A percentile compares a stretch with the other conserved stretches of the same genome.
phyloP scores from a whole-genome alignment of 2,329 filamentous ascomycete species.

The Paraconiothyrium sp. region DNA sequence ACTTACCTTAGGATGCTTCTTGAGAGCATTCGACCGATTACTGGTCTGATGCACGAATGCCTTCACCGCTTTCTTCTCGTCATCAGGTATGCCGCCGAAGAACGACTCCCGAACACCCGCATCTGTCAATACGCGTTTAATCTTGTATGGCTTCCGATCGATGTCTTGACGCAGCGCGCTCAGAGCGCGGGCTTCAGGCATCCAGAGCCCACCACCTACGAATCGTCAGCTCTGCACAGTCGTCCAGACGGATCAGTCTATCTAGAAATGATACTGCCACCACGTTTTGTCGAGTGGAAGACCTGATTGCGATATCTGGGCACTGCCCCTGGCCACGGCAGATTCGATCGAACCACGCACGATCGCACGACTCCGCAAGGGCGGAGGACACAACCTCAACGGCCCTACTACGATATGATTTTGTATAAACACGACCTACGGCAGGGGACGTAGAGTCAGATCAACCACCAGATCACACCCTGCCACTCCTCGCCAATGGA shows the following conservation, averaged over 20 bases:
- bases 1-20: constrained; percentile 84
- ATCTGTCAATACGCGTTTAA: constrained; percentile 73
- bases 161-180: constrained; percentile 76
- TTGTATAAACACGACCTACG: neutral
- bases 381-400: neutral
- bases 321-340: neutral
- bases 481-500: neutral
- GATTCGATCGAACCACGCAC: neutral
- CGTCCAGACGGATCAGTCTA: neutral
- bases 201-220: constrained; percentile 80
- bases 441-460: neutral
- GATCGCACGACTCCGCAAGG: neutral
- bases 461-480: neutral
- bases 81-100: constrained; percentile 64
- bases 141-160: constrained; percentile 74
- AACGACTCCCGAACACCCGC: constrained; percentile 71
- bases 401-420: neutral
- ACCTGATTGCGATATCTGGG: neutral
- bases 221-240: constrained; percentile 28
- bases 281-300: neutral
- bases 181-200: constrained; percentile 74
- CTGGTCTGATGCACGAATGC: constrained; percentile 67
- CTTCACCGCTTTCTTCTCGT: constrained; percentile 69
- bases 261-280: neutral
- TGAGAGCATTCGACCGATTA: constrained; percentile 80